Percentiles rank a stretch among this genome's conserved stretches.
These are phyloP conservation scores for Malassezia dermatis DNA, from an alignment of 1,284 basidiomycete species.

Conservation along the genomic window DNA sequence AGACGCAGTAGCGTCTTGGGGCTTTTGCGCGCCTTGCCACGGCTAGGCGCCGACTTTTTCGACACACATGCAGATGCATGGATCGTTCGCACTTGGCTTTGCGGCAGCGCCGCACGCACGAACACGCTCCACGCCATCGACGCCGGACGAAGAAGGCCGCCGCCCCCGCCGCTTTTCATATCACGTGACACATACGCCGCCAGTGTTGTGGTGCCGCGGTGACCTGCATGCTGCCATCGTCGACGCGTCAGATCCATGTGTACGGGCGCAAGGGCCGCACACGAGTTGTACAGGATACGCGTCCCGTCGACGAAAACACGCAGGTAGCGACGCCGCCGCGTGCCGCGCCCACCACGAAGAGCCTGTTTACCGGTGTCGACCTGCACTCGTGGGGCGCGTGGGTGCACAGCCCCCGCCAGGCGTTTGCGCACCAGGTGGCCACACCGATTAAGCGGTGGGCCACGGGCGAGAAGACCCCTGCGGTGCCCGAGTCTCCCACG, in stretches of 20 bases:
- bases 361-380: slow-evolving; percentile 13
- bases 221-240: slow-evolving; percentile 10
- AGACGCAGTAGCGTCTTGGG: slow-evolving; percentile 16
- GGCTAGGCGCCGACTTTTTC: slow-evolving; percentile 29
- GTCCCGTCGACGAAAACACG: background rate
- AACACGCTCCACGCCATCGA: slow-evolving; percentile 4
- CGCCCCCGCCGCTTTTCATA: background rate
- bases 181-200: slow-evolving; percentile 11
- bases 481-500: background rate
- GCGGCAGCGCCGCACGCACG: background rate
- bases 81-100: background rate
- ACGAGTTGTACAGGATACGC: slow-evolving; percentile 4
- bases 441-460: background rate
- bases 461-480: background rate
- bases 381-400: background rate
- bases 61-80: slow-evolving; percentile 1
- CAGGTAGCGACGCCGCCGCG: background rate
- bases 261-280: slow-evolving; percentile 14
- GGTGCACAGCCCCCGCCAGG: slow-evolving; percentile 9
- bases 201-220: slow-evolving; percentile 1
- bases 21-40: slow-evolving; percentile 26
- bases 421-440: background rate
- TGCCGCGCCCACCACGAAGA: background rate
- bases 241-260: slow-evolving; percentile 12
- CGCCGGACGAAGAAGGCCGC: background rate